Base-by-base conservation (phyloP, 2,329 filamentous ascomycete genomes). In the Ceratocystis cacaofunesta region DNA sequence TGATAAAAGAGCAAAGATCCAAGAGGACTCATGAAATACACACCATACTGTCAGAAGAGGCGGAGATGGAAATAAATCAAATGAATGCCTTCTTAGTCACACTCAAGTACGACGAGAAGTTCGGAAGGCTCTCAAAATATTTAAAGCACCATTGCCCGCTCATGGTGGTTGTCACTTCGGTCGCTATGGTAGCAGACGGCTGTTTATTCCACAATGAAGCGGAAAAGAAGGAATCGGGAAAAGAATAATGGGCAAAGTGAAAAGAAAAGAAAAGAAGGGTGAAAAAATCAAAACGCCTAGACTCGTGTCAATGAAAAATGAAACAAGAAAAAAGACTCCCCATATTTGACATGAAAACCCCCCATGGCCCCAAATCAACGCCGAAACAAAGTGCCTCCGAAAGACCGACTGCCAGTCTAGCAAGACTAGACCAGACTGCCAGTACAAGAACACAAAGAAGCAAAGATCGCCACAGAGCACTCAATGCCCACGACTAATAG, bases 341-440 rank as follows among this genome's bases (percentile, higher is more conserved):
- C n/a, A 25, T 22, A 61, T 61, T 50, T 50, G 48, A 50, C 22
- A 50, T 19, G 48, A 50, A n/a, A 22, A 57, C 25, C 28, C 28
- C 52, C 52, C 28, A 15, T 17, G 52, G 52, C 30, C 52, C 52
- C 17, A n/a, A 57, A 57, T 57, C 52, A 57, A 57, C 52, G 52
- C 52, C 52, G 28, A 57, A 57, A 57, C 52, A 57, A 57, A 30
- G 52, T 57, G 52, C 52, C 52, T 57, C 52, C 52, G n/a, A 57
- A 28, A 57, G 36, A 32, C 52, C 7, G 28, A 28, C 52, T 30
- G 28, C 22, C 52, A 10, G 60, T 41, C 36, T 10, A 41, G 36
- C 10, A 41, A 41, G 10, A 41, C 36, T 15, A 41, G 10, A 41
- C 36, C 36, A 41, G 36, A 41, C 60, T 8, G 48, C 8, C 12